These are phyloP conservation scores for Solanum ossicruentum DNA, from an alignment of 257 asterid species.

Conservation along the genomic window DNA sequence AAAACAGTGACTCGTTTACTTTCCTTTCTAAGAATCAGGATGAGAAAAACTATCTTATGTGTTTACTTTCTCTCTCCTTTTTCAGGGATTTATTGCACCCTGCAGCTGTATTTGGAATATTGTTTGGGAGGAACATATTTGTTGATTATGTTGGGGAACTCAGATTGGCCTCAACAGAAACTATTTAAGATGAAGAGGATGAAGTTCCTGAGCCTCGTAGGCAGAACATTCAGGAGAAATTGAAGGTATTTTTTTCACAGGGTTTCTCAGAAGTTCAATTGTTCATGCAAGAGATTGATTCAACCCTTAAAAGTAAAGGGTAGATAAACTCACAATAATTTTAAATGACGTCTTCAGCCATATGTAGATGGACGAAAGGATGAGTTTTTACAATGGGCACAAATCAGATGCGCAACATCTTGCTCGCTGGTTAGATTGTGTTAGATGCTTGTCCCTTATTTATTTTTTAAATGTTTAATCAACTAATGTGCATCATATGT, in stretches of 20 bases:
- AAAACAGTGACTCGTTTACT: neutral
- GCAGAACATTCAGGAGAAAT: slow-evolving; percentile 52
- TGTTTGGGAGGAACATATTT: slow-evolving; percentile 58
- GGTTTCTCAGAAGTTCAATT: neutral
- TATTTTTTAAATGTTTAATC: neutral
- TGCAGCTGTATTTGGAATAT: slow-evolving; percentile 69
- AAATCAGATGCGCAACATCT: slow-evolving; percentile 48
- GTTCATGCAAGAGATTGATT: neutral
- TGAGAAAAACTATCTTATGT: neutral
- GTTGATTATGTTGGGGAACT: slow-evolving; percentile 73
- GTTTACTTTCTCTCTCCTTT: neutral
- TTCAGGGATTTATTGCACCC: slow-evolving; percentile 73
- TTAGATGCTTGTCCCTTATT: neutral
- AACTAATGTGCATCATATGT: neutral
- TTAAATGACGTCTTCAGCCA: slow-evolving; percentile 48
- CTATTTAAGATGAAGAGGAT: slow-evolving; percentile 41
- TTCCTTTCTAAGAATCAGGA: neutral
- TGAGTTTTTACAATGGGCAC: slow-evolving; percentile 51
- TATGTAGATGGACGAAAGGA: slow-evolving; percentile 49
- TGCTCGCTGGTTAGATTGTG: slow-evolving; percentile 43
- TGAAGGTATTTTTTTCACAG: slow-evolving; percentile 31
- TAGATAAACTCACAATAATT: slow-evolving; percentile 40
- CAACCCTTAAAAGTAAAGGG: slow-evolving; percentile 45
- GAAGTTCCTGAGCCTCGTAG: slow-evolving; percentile 41
- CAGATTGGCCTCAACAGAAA: slow-evolving; percentile 48